phyloP scores from a whole-genome alignment of 306 rosid species.

The Benincasa hispida region DNA sequence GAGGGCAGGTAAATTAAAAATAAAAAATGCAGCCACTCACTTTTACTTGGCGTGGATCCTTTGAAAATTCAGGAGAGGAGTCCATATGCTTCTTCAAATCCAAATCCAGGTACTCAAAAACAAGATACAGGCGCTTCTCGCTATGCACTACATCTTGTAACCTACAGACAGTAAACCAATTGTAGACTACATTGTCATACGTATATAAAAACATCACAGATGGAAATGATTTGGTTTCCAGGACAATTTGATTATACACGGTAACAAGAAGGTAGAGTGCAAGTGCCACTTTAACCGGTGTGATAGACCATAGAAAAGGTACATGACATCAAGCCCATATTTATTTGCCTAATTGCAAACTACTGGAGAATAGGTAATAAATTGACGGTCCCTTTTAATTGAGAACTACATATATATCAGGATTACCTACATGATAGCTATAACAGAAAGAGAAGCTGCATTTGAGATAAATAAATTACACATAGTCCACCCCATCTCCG shows the following conservation, averaged over 20 bases:
- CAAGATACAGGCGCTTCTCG: constrained; percentile 85
- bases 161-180: constrained; percentile 35
- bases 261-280: not conserved
- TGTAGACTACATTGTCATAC: not conserved
- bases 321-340: not conserved
- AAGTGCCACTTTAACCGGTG: not conserved
- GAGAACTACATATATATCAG: not conserved
- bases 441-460: not conserved
- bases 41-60: constrained; percentile 78
- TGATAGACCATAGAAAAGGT: not conserved
- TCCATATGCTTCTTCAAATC: constrained; percentile 99
- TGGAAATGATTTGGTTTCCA: not conserved
- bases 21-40: constrained; percentile 23
- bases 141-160: constrained; percentile 91
- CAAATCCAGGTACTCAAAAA: constrained; percentile 92
- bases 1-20: not conserved
- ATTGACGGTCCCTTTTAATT: not conserved
- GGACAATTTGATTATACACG: not conserved
- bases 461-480: not conserved
- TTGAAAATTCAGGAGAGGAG: constrained; percentile 79
- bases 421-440: not conserved
- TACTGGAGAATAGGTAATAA: not conserved
- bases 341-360: not conserved
- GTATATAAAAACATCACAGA: not conserved
- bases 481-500: not conserved